phyloP scores from a whole-genome alignment of 495 filamentous ascomycete genomes.

The Gamarada debralockiae region DNA sequence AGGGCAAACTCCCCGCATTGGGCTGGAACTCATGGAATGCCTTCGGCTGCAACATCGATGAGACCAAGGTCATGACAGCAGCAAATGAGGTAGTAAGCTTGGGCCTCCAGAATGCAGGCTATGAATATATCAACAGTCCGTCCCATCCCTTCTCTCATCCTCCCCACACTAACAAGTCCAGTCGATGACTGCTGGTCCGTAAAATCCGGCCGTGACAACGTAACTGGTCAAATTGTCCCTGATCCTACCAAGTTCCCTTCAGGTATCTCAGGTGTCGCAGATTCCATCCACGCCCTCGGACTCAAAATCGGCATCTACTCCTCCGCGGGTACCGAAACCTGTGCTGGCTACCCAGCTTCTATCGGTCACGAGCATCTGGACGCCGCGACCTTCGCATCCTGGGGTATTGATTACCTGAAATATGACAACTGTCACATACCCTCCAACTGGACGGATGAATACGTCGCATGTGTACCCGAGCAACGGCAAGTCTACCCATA shows the following conservation, averaged over 20 bases:
- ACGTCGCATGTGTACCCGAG: conserved; percentile 14
- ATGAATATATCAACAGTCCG: conserved; percentile 52
- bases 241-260: conserved; percentile 55
- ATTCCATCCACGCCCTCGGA: conserved; percentile 53
- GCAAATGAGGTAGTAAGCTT: conserved; percentile 41
- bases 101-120: conserved; percentile 61
- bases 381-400: conserved; percentile 55
- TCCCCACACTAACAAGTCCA: conserved; percentile 25
- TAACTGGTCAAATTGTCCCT: conserved; percentile 43
- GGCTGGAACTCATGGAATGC: conserved; percentile 47
- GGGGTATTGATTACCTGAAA: conserved; percentile 69
- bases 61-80: conserved; percentile 40
- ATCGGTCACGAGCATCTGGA: conserved; percentile 58
- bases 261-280: conserved; percentile 52
- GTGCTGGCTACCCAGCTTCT: conserved; percentile 57
- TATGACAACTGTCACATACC: conserved; percentile 64
- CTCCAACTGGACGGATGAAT: conserved; percentile 16
- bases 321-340: conserved; percentile 57
- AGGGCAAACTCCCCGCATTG: conserved; percentile 19
- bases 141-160: background rate
- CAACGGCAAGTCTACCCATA: background rate
- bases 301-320: conserved; percentile 64
- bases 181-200: conserved; percentile 63
- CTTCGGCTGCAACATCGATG: conserved; percentile 45
- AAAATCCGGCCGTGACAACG: conserved; percentile 28